Evolutionary conservation across 1,139 yeast species (phyloP).

Genomic region (Yamadazyma atlantica): DNA sequence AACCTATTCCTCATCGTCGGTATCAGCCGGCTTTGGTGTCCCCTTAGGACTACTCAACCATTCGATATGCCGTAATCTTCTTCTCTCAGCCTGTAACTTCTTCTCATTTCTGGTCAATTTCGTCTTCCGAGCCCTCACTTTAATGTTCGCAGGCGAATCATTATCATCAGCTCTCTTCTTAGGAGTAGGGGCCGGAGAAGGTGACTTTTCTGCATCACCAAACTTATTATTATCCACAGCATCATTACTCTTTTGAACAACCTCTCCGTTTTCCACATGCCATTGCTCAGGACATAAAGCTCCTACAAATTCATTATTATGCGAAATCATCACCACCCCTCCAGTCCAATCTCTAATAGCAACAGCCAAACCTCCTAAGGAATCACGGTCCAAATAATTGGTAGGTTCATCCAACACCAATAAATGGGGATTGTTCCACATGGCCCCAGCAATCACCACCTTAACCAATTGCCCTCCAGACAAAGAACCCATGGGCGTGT

Average conservation of each 20-base stretch:
- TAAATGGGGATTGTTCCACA: slow-evolving; percentile 99
- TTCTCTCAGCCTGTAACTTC: slow-evolving; percentile 88
- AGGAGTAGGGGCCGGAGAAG: slow-evolving; percentile 27
- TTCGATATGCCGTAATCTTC: slow-evolving; percentile 89
- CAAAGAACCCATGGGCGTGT: slow-evolving; percentile 92
- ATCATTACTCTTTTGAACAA: slow-evolving; percentile 78
- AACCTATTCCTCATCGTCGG: slow-evolving; percentile 89
- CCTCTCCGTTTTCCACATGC: slow-evolving; percentile 91
- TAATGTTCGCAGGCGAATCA: slow-evolving; percentile 94
- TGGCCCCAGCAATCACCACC: slow-evolving; percentile 98
- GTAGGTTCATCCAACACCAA: slow-evolving; percentile 98
- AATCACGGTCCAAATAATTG: slow-evolving; percentile 95
- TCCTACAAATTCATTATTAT: slow-evolving; percentile 94
- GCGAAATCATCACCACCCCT: slow-evolving; percentile 98
- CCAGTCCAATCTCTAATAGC: slow-evolving; percentile 98
- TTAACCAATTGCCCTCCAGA: slow-evolving; percentile 98
- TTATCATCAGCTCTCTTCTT: slow-evolving; percentile 62
- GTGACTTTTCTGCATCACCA: slow-evolving; percentile 54
- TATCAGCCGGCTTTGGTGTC: slow-evolving; percentile 89
- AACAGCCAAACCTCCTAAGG: slow-evolving; percentile 93
- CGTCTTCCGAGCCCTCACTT: slow-evolving; percentile 89
- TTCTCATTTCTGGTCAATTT: slow-evolving; percentile 95
- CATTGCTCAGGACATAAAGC: slow-evolving; percentile 98
- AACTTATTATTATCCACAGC: slow-evolving; percentile 76
- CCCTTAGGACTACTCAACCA: slow-evolving; percentile 98